Conservation (phyloP, 768 basidiomycete genomes). For the Hypsizygus marmoreus region DNA sequence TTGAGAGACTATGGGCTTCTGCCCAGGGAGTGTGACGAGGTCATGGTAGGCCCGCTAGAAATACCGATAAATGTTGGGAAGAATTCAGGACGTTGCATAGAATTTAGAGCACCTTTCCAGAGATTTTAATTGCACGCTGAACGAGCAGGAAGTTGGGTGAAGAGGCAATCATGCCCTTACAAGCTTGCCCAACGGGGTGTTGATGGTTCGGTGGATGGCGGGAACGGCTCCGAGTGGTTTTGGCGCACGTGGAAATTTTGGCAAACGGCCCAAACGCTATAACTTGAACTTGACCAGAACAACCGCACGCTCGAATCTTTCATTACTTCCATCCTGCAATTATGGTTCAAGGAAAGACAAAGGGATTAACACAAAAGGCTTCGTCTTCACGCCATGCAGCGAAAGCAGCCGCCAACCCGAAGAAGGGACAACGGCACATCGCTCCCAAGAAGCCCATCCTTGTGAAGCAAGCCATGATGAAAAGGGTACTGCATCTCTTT, state of each 20-base stretch:
- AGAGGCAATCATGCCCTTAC: slow-evolving; percentile 45
- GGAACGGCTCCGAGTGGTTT: slow-evolving; percentile 25
- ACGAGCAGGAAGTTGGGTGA: slow-evolving; percentile 50
- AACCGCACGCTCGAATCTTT: not conserved
- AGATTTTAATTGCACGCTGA: slow-evolving; percentile 48
- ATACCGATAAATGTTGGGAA: not conserved
- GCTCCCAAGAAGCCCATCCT: slow-evolving; percentile 80
- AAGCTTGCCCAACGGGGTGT: slow-evolving; percentile 21
- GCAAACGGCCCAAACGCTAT: slow-evolving; percentile 15
- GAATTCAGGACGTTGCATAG: not conserved
- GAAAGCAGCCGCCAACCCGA: slow-evolving; percentile 69
- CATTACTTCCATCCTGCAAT: slow-evolving; percentile 4
- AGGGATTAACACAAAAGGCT: slow-evolving; percentile 65
- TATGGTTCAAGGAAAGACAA: slow-evolving; percentile 86
- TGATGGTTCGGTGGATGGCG: slow-evolving; percentile 44
- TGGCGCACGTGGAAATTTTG: slow-evolving; percentile 33
- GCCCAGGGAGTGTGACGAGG: slow-evolving; percentile 57
- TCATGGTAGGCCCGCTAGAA: slow-evolving; percentile 75
- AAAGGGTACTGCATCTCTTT: slow-evolving; percentile 54
- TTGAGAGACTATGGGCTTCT: slow-evolving; percentile 69
- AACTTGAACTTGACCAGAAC: not conserved
- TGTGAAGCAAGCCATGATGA: slow-evolving; percentile 75
- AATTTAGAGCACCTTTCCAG: slow-evolving; percentile 43
- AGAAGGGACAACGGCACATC: slow-evolving; percentile 78
- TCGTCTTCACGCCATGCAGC: slow-evolving; percentile 57